Percentiles rank a stretch among this genome's conserved stretches.
Evolutionary conservation across 805 yeast genomes (phyloP).

Genomic region (Brettanomyces sp.): DNA sequence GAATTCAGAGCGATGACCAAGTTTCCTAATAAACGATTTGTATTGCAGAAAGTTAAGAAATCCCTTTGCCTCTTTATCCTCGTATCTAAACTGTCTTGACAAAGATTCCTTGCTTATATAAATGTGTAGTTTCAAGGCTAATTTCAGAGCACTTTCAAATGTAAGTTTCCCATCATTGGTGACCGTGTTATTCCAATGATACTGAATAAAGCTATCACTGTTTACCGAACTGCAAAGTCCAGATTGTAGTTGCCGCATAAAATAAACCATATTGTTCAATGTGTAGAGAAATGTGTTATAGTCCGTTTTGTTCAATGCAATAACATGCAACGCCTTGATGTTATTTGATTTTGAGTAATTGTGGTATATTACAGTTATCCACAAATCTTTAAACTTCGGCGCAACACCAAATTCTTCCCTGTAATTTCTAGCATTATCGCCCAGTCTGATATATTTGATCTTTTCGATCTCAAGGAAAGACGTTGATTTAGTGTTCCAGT

Average conservation of each 20-base stretch:
- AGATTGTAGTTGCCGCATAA: conserved; percentile 53
- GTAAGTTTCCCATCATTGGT: conserved; percentile 29
- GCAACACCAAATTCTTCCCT: conserved; percentile 77
- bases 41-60: conserved; percentile 64
- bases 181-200: conserved; percentile 52
- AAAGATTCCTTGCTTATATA: conserved; percentile 52
- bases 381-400: conserved; percentile 49
- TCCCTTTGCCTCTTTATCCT: conserved; percentile 40
- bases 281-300: conserved; percentile 48
- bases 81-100: conserved; percentile 39
- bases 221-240: conserved; percentile 42
- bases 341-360: conserved; percentile 48
- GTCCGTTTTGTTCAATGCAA: conserved; percentile 46
- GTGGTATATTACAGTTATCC: conserved; percentile 77
- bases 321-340: conserved; percentile 69
- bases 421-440: conserved; percentile 71
- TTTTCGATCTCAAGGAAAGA: conserved; percentile 47
- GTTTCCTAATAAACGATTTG: conserved; percentile 57
- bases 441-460: conserved; percentile 52
- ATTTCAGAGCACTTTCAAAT: conserved; percentile 58
- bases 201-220: conserved; percentile 32
- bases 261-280: conserved; percentile 42
- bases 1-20: conserved; percentile 63
- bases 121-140: conserved; percentile 62
- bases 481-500: conserved; percentile 46